Base-by-base conservation (phyloP, 768 basidiomycete genomes). In the Leccinum variicolor region DNA sequence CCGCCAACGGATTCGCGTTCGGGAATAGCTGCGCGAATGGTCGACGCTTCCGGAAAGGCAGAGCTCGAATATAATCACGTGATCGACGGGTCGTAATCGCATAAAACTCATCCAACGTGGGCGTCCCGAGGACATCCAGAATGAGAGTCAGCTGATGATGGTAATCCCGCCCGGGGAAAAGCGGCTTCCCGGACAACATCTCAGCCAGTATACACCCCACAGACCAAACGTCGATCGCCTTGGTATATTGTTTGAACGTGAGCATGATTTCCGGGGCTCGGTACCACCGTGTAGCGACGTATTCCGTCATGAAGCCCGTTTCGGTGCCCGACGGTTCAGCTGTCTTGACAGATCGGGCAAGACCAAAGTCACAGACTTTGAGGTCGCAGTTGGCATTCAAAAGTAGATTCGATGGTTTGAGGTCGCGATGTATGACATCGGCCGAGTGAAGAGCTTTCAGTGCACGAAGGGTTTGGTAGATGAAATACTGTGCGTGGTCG, bases 211-310 rank as follows among this genome's bases (percentile, higher is more conserved):
- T 90, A 65, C 90, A 92, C 23, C 90, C 90, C 31, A 92, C 88
- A 10, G 89, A 90, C 90, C 90, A 92, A 19, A 92, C 81, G 64
- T 92, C 90, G 61, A 92, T 91, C n/a, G 90, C 90, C 77, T 94
- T 94, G 52, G 95, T 96, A 76, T 99, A 99, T 72, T 97, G 90
- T 71, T 97, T 96, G 81, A 98, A 98, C 10, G 94, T 97, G 52
- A 99, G 81, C 97, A 99, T 99, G 76, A 99, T 95, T 73, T 99
- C 97, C 0, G 97, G 97, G 0, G 97, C 97, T 36, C 97, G 86
- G 69, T 98, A 99, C 97, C 97, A 99, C 64, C 97, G 81, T 25
- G 97, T 98, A 2, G 97, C 96, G 50, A 99, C 97, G 68, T 95
- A 96, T 85, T 94, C 92, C 2, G 93, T 96, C 93, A 95, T 94